phyloP scores from a whole-genome alignment of 2,329 filamentous ascomycete genomes.

The Trichoderma polysporum region DNA sequence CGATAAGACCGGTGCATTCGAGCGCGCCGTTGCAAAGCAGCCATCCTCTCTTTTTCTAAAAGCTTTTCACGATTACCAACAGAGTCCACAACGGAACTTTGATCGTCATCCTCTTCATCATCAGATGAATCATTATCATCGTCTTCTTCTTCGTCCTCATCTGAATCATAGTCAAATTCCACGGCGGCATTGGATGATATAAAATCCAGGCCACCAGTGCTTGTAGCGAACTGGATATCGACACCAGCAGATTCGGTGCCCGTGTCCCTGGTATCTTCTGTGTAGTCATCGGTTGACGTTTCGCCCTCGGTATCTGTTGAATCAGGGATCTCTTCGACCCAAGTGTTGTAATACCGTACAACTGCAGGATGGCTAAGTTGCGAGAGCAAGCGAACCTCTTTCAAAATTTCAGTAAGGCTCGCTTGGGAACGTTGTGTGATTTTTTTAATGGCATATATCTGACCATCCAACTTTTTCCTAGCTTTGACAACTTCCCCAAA shows the following conservation, averaged over 20 bases:
- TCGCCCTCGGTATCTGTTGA: conserved; percentile 57
- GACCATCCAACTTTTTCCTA: conserved; percentile 87
- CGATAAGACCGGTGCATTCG: conserved; percentile 54
- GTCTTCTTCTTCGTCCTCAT: conserved; percentile 44
- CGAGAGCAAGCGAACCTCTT: conserved; percentile 86
- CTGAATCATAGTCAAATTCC: conserved; percentile 70
- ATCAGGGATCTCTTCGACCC: conserved; percentile 74
- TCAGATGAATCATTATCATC: conserved; percentile 48
- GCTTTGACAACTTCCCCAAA: conserved; percentile 97
- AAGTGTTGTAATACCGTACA: conserved; percentile 92
- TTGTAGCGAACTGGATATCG: conserved; percentile 63
- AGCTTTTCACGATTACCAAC: conserved; percentile 31
- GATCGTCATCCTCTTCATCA: conserved; percentile 49
- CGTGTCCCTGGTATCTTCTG: conserved; percentile 38
- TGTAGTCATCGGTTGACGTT: conserved; percentile 51
- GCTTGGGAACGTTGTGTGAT: conserved; percentile 79
- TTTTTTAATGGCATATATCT: conserved; percentile 96
- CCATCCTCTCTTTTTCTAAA: conserved; percentile 34
- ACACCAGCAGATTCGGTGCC: conserved; percentile 38
- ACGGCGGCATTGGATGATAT: conserved; percentile 84
- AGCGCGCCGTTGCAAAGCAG: conserved; percentile 32
- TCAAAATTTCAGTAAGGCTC: conserved; percentile 77
- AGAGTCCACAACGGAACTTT: conserved; percentile 39
- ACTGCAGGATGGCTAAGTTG: conserved; percentile 83
- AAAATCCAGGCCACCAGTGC: conserved; percentile 83